Evolutionary conservation across 495 filamentous ascomycete genomes (phyloP).

Genomic region (Parathielavia appendiculata): DNA sequence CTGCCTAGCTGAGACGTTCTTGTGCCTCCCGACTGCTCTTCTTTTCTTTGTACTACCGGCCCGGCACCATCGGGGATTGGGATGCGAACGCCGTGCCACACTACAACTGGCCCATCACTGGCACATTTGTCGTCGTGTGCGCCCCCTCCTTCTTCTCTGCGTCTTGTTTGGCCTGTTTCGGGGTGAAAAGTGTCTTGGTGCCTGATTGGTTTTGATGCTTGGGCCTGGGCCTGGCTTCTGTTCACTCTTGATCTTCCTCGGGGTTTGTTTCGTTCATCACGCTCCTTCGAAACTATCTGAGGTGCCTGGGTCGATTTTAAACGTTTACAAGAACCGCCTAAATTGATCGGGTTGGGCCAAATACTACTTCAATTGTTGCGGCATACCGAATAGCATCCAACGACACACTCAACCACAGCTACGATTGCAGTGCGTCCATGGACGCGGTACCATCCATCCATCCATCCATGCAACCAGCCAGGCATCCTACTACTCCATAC

Average conservation of each 20-base stretch:
- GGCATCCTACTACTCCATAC: no score
- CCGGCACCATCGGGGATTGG: neutral
- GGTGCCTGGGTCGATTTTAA: neutral
- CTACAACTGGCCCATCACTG: neutral
- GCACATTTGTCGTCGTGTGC: neutral
- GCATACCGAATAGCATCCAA: no score
- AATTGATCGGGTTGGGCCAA: neutral
- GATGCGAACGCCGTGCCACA: neutral
- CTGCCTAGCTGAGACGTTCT: neutral
- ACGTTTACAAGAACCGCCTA: neutral
- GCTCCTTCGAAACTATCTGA: neutral
- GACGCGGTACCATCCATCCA: no score
- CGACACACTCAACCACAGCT: no score
- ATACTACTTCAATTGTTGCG: neutral
- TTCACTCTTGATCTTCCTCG: neutral
- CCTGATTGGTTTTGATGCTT: neutral
- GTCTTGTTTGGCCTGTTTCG: no score
- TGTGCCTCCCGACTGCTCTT: neutral
- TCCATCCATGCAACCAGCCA: no score
- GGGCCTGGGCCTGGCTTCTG: neutral
- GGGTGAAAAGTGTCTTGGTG: neutral
- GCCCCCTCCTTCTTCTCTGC: no score
- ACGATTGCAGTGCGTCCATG: no score
- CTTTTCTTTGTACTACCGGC: conserved; percentile 6
- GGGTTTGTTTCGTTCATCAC: neutral